Conservation (phyloP, 371 early-diverging fungal species). For the Conidiobolus incongruus region DNA sequence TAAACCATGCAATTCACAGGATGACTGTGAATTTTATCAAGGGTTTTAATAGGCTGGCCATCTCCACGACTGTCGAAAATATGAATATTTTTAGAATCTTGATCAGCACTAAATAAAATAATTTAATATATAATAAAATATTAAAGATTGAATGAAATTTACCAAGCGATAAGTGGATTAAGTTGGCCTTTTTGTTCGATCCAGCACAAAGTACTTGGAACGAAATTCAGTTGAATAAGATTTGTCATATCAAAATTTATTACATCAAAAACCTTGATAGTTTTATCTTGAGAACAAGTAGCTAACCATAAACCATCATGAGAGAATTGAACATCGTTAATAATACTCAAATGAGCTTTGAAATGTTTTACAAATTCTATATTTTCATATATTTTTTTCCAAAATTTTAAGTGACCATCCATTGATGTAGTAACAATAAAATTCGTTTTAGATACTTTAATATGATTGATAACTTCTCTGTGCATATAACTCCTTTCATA, state of each 20-base stretch:
- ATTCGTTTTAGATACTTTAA: slow-evolving; percentile 56
- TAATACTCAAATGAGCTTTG: slow-evolving; percentile 56
- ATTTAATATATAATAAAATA: slow-evolving; percentile 79
- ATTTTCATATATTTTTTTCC: slow-evolving; percentile 78
- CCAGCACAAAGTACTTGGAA: slow-evolving; percentile 68
- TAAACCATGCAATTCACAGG: slow-evolving; percentile 67
- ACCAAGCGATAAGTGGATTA: slow-evolving; percentile 54
- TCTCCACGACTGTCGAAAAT: slow-evolving; percentile 63
- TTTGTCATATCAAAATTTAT: slow-evolving; percentile 95
- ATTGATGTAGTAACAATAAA: slow-evolving; percentile 82
- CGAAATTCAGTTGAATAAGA: slow-evolving; percentile 55
- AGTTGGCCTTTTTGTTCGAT: slow-evolving; percentile 62
- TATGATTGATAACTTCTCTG: slow-evolving; percentile 59
- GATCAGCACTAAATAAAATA: slow-evolving; percentile 80
- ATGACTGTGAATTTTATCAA: slow-evolving; percentile 38
- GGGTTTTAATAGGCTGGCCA: slow-evolving; percentile 27
- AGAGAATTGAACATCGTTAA: slow-evolving; percentile 32
- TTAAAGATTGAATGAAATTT: slow-evolving; percentile 56
- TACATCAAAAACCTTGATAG: slow-evolving; percentile 82
- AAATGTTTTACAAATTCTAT: slow-evolving; percentile 82
- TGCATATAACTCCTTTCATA: slow-evolving; percentile 92
- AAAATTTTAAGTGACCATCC: slow-evolving; percentile 94
- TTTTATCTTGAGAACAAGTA: slow-evolving; percentile 60
- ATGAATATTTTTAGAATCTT: slow-evolving; percentile 35
- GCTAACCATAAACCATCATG: slow-evolving; percentile 66